phyloP scores from a whole-genome alignment of 345 rosid genomes.

The Fremontodendron californicum region DNA sequence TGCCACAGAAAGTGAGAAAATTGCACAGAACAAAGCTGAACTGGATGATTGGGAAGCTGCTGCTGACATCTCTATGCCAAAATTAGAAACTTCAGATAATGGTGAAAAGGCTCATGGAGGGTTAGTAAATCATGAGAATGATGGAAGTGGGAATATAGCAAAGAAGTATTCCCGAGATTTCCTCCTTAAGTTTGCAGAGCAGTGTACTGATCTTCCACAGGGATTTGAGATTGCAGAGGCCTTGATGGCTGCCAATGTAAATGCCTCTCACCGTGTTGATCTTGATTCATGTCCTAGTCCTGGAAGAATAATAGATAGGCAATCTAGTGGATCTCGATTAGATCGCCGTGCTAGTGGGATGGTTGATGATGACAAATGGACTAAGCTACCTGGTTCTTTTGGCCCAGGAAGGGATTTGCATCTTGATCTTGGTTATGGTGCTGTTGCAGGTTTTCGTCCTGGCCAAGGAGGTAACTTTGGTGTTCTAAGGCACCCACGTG shows the following conservation, averaged over 20 bases:
- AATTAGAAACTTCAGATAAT: constrained; percentile 49
- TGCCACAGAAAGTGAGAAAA: constrained; percentile 28
- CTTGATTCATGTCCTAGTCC: constrained; percentile 53
- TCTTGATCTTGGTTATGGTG: constrained; percentile 43
- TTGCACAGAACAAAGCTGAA: constrained; percentile 51
- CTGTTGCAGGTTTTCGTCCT: constrained; percentile 52
- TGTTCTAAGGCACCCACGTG: constrained; percentile 64
- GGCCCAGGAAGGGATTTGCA: constrained; percentile 54
- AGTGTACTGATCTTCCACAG: constrained; percentile 63
- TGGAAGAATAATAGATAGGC: constrained; percentile 66
- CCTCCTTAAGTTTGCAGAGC: constrained; percentile 68
- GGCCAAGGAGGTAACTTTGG: constrained; percentile 76
- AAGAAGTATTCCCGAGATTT: constrained; percentile 96
- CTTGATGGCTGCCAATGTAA: constrained; percentile 34
- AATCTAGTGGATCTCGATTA: constrained; percentile 49
- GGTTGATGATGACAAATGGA: constrained; percentile 70
- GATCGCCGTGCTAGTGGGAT: constrained; percentile 70
- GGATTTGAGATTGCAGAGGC: constrained; percentile 50
- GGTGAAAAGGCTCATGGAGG: constrained; percentile 27
- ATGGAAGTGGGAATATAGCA: constrained; percentile 35
- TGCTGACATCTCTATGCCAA: constrained; percentile 78
- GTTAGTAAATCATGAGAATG: constrained; percentile 29
- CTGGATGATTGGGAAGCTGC: constrained; percentile 99
- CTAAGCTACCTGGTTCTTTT: constrained; percentile 41
- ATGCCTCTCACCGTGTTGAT: constrained; percentile 40